These are phyloP conservation scores for Trypanosoma melophagium DNA, from an alignment of 208 protist genomes.

Conservation along the genomic window DNA sequence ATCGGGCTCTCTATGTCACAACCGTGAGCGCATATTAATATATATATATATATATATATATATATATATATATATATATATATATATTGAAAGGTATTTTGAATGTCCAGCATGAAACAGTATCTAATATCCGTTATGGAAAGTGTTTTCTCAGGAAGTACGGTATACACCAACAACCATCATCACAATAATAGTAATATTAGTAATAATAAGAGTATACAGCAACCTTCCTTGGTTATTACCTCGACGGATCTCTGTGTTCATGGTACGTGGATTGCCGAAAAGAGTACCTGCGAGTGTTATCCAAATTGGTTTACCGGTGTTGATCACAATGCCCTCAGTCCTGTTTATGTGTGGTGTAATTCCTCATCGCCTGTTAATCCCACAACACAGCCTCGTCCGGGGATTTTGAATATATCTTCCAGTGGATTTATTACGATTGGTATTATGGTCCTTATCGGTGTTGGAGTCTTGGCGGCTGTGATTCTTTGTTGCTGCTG, in stretches of 20 bases:
- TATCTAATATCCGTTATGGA: no score
- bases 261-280: slow-evolving; percentile 38
- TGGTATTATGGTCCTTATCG: slow-evolving; percentile 6
- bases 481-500: slow-evolving; percentile 15
- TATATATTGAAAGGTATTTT: no score
- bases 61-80: no score
- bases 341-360: slow-evolving; percentile 28
- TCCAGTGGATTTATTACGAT: slow-evolving; percentile 8
- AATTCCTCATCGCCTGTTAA: slow-evolving; percentile 1
- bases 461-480: not conserved
- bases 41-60: no score
- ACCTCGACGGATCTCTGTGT: slow-evolving; percentile 17
- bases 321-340: slow-evolving; percentile 33
- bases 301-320: slow-evolving; percentile 32
- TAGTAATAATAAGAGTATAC: not conserved
- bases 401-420: no score
- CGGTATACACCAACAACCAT: no score
- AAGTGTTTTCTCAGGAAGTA: no score
- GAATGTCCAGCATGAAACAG: no score
- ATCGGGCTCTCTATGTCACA: no score
- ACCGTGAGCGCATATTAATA: no score
- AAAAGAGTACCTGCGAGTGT: slow-evolving; percentile 27
- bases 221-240: not conserved
- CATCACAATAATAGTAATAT: no score
- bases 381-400: no score